phyloP scores from a whole-genome alignment of 192 early-diverging fungal species.

The Geranomyces variabilis region DNA sequence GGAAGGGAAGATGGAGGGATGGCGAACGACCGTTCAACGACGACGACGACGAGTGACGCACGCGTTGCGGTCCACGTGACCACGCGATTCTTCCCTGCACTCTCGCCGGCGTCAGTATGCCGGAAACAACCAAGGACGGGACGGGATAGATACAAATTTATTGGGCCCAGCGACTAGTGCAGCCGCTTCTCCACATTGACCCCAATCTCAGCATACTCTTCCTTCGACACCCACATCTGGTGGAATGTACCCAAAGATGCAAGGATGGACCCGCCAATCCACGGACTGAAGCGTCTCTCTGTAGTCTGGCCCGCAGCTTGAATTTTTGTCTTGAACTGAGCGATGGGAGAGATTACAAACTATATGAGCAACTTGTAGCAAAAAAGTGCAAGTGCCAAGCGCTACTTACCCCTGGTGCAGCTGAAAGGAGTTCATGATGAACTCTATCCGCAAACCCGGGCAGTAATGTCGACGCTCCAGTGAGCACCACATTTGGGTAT shows the following conservation, averaged over 20 bases:
- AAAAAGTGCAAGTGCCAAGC: background rate
- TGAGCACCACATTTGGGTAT: constrained; percentile 80
- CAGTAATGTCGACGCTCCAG: constrained; percentile 87
- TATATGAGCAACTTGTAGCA: background rate
- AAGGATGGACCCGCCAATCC: constrained; percentile 97
- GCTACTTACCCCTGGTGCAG: constrained; percentile 66
- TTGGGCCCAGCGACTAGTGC: too few species aligned
- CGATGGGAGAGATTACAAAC: background rate
- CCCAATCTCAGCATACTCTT: constrained; percentile 90
- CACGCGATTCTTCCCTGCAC: too few species aligned
- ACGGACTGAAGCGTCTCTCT: constrained; percentile 91
- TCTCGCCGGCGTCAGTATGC: too few species aligned
- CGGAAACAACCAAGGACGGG: too few species aligned
- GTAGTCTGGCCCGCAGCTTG: constrained; percentile 74
- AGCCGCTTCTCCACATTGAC: constrained; percentile 79
- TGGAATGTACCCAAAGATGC: constrained; percentile 96
- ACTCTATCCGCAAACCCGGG: constrained; percentile 85
- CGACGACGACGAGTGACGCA: too few species aligned
- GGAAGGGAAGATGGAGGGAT: too few species aligned
- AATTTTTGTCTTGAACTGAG: constrained; percentile 78
- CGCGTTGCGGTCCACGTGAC: too few species aligned
- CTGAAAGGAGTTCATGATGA: constrained; percentile 66
- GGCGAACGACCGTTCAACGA: too few species aligned
- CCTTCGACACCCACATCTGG: constrained; percentile 96
- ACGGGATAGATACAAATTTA: too few species aligned